Conservation (phyloP, 1,139 yeast species). For the Hyphopichia buzzinii region DNA sequence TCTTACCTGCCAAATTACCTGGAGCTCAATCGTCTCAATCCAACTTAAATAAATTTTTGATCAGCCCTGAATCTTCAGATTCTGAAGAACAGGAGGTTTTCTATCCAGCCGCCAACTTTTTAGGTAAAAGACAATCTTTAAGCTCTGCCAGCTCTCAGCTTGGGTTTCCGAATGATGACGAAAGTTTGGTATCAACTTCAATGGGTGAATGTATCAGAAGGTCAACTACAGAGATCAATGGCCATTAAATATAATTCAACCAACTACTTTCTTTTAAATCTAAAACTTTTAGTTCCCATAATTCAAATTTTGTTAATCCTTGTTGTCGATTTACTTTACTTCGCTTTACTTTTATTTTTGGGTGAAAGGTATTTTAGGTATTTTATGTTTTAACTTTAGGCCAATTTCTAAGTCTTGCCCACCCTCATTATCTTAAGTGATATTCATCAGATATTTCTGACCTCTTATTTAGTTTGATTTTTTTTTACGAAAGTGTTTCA, state of each 20-base stretch:
- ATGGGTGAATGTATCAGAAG: constrained; percentile 43
- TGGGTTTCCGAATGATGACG: constrained; percentile 16
- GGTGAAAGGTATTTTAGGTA: too few species aligned
- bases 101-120: constrained; percentile 14
- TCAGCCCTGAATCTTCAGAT: constrained; percentile 30
- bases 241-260: constrained; percentile 22
- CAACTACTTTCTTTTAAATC: too few species aligned
- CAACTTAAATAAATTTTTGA: constrained; percentile 22
- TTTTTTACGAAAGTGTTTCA: too few species aligned
- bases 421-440: too few species aligned
- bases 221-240: constrained; percentile 37
- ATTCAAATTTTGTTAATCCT: neutral
- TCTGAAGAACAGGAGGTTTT: constrained; percentile 16
- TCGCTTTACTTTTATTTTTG: too few species aligned
- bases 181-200: constrained; percentile 37
- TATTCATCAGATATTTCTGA: too few species aligned
- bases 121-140: constrained; percentile 29
- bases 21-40: constrained; percentile 6
- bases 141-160: constrained; percentile 20
- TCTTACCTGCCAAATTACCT: neutral
- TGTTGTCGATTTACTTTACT: too few species aligned
- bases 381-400: too few species aligned
- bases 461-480: too few species aligned
- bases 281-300: neutral
- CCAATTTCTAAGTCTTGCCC: too few species aligned